Evolutionary conservation across 2,329 filamentous ascomycete genomes (phyloP).

Genomic region (Aspergillus sp.): DNA sequence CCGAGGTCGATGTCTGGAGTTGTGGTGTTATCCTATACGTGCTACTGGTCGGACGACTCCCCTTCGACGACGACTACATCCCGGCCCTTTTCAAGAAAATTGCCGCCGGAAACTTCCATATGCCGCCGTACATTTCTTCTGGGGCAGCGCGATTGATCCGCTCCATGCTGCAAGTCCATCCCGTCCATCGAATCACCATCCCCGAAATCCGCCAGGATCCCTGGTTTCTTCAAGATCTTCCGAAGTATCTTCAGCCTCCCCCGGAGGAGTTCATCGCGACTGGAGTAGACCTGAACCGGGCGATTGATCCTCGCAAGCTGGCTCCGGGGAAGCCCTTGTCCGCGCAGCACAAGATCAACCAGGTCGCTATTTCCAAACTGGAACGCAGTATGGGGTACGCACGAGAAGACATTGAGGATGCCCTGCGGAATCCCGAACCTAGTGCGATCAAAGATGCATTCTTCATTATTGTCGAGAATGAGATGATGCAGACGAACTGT

Average conservation of each 20-base stretch:
- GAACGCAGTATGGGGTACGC: conserved; percentile 98
- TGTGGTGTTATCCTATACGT: conserved; percentile 67
- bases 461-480: conserved; percentile 95
- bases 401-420: conserved; percentile 91
- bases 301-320: conserved; percentile 79
- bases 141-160: conserved; percentile 75
- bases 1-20: conserved; percentile 88
- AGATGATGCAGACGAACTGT: conserved; percentile 94
- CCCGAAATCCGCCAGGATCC: conserved; percentile 88
- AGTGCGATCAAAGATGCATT: conserved; percentile 99
- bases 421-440: conserved; percentile 84
- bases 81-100: conserved; percentile 98
- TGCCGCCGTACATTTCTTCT: conserved; percentile 84
- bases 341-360: conserved; percentile 84
- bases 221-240: conserved; percentile 88
- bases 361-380: conserved; percentile 90
- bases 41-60: conserved; percentile 65
- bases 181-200: conserved; percentile 89
- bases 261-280: conserved; percentile 91
- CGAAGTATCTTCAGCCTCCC: conserved; percentile 80
- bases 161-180: conserved; percentile 92
- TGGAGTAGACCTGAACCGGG: conserved; percentile 88
- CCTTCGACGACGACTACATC: conserved; percentile 98
- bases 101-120: conserved; percentile 85
- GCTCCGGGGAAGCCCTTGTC: conserved; percentile 74